A percentile compares a stretch with the other conserved stretches of the same genome.
These are phyloP conservation scores for Agroathelia rolfsii DNA, from an alignment of 1,284 basidiomycete genomes.

Conservation along the genomic window DNA sequence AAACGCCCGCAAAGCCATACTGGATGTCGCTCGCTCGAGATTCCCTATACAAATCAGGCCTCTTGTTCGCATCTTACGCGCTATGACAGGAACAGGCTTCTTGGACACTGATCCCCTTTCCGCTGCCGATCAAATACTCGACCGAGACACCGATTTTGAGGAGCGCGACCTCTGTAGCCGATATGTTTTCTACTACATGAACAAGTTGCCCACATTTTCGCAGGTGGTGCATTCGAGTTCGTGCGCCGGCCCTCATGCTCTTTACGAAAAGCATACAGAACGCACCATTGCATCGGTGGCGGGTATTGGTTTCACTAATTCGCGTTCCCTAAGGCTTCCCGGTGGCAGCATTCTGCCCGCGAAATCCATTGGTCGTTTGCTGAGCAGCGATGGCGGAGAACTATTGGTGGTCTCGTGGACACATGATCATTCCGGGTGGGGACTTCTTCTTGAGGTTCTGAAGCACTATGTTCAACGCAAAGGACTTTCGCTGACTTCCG, in stretches of 20 bases:
- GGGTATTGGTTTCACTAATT: constrained; percentile 46
- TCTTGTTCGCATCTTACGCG: constrained; percentile 62
- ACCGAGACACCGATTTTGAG: constrained; percentile 23
- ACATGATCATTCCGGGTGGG: constrained; percentile 76
- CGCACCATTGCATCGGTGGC: constrained; percentile 42
- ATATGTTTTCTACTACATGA: constrained; percentile 67
- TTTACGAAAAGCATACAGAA: constrained; percentile 60
- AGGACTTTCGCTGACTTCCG: constrained; percentile 30
- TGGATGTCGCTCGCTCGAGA: constrained; percentile 70
- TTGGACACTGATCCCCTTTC: constrained; percentile 58
- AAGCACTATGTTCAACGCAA: constrained; percentile 59
- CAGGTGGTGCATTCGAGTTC: constrained; percentile 57
- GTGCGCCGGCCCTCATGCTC: constrained; percentile 51
- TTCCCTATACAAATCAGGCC: constrained; percentile 74
- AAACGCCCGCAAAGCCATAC: constrained; percentile 57
- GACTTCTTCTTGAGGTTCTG: constrained; percentile 67
- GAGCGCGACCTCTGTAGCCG: constrained; percentile 46
- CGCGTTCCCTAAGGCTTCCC: constrained; percentile 60
- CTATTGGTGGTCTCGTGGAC: constrained; percentile 74
- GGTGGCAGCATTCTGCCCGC: constrained; percentile 63
- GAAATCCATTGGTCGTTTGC: constrained; percentile 57
- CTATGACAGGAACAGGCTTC: constrained; percentile 66
- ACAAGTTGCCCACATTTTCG: constrained; percentile 65
- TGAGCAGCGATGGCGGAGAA: constrained; percentile 68
- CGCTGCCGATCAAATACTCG: constrained; percentile 34